Base-by-base conservation (phyloP, 2,329 filamentous ascomycete species). In the Chrysoporthe austroafricana region DNA sequence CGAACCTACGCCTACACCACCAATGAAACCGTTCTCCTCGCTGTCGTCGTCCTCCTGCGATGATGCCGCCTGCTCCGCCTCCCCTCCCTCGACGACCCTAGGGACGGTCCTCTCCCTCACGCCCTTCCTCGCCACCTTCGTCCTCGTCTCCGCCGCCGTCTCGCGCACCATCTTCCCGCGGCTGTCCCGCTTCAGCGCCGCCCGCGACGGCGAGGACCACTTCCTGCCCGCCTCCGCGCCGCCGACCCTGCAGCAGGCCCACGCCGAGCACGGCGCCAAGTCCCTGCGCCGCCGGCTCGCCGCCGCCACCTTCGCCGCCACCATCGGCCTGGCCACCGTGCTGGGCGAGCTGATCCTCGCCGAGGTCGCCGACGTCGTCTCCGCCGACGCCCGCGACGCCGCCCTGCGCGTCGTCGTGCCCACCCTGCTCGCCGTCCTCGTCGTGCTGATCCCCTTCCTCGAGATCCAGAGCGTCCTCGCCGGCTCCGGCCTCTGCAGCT, bases 311-410 rank as follows among this genome's bases (percentile, higher is more conserved):
- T 96, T 96, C 77, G 89, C 91, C 7, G 85, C 88, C 0, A 96
- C 92, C 11, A 87, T 96, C 46, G 92, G 88, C 1, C 84, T 96
- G 9, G 91, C 93, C 6, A 86, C 90, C 48, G 91, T 95, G 1
- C 82, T 97, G 58, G 92, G 89, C 2, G 90, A 94, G 78, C 80
- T 97, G 72, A 91, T 97, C 58, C 84, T 97, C 9, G 93, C 92
- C 73, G 93, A 97, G 78, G 92, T 97, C 56, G 89, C 91, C 36
- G 92, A 93, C 74, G 84, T 91, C 5, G 84, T 93, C n/a, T 86
- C 90, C 71, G 84, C 88, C 7, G 82, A 83, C 43, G 92, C 91
- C 14, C 84, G 93, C 68, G 86, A 85, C 32, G 76, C 91, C 39
- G 92, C 90, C 32, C 82, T 96, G 72, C 84, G 87, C 66, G 79